phyloP scores from a whole-genome alignment of 2,329 filamentous ascomycete genomes.

The Verticillium longisporum region DNA sequence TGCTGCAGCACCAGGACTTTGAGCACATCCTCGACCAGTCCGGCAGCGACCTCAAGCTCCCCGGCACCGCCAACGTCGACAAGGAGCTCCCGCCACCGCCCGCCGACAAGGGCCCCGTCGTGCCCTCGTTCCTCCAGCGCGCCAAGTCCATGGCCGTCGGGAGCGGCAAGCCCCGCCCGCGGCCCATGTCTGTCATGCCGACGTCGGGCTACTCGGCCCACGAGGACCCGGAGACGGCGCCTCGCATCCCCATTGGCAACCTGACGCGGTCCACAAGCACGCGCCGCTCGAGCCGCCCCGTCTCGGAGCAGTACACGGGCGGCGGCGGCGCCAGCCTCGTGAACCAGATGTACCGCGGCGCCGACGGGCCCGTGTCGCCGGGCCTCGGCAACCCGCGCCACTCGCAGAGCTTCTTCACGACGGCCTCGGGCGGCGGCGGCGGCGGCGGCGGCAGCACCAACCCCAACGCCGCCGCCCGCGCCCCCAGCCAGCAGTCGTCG shows the following conservation, averaged over 20 bases:
- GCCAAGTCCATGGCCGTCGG: slow-evolving; percentile 54
- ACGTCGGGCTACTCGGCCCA: slow-evolving; percentile 31
- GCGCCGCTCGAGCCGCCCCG: slow-evolving; percentile 44
- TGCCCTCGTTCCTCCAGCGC: slow-evolving; percentile 49
- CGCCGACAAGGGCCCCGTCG: slow-evolving; percentile 39
- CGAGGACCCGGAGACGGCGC: slow-evolving; percentile 66
- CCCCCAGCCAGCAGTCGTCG: slow-evolving; percentile 19
- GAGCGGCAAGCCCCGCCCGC: slow-evolving; percentile 35
- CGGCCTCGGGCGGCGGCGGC: too few relatives aligned
- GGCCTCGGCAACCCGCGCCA: slow-evolving; percentile 50
- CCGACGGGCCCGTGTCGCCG: slow-evolving; percentile 56
- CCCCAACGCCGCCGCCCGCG: slow-evolving; percentile 34
- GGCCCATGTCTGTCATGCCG: slow-evolving; percentile 53
- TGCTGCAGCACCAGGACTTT: slow-evolving; percentile 90
- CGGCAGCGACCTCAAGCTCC: slow-evolving; percentile 37
- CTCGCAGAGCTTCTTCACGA: slow-evolving; percentile 58
- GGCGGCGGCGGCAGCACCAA: slow-evolving; percentile 46
- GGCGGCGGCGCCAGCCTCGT: slow-evolving; percentile 70
- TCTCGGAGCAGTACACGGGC: slow-evolving; percentile 56
- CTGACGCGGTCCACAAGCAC: slow-evolving; percentile 47
- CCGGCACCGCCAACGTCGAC: slow-evolving; percentile 46
- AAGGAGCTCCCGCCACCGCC: slow-evolving; percentile 83
- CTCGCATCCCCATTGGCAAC: slow-evolving; percentile 64
- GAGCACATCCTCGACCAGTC: slow-evolving; percentile 87
- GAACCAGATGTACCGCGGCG: slow-evolving; percentile 82